These are phyloP conservation scores for Maudiozyma serrabonitensis DNA, from an alignment of 805 yeast species.

Conservation along the genomic window DNA sequence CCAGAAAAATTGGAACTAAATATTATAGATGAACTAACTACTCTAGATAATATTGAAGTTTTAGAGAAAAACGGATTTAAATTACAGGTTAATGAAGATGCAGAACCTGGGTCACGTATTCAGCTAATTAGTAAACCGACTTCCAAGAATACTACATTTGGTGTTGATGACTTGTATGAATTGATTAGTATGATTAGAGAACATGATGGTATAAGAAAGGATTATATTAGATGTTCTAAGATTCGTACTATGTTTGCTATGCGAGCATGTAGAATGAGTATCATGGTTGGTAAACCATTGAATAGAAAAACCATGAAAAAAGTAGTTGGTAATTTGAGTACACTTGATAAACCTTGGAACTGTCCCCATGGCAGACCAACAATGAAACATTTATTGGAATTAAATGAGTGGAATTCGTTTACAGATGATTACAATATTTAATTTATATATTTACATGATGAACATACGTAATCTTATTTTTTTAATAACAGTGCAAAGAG, in stretches of 20 bases:
- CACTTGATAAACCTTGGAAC: constrained; percentile 87
- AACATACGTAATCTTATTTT: background rate
- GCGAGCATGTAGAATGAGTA: constrained; percentile 90
- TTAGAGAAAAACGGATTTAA: constrained; percentile 75
- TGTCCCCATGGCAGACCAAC: constrained; percentile 98
- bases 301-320: constrained; percentile 48
- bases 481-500: too few relatives aligned
- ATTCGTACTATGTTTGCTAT: constrained; percentile 79
- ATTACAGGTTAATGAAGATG: constrained; percentile 40
- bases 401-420: constrained; percentile 18
- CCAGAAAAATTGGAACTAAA: constrained; percentile 53
- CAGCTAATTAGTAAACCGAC: constrained; percentile 57
- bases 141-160: constrained; percentile 62
- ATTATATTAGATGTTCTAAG: constrained; percentile 52
- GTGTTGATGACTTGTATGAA: constrained; percentile 60
- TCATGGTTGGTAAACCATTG: constrained; percentile 83
- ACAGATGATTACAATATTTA: constrained; percentile 1
- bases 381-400: constrained; percentile 74
- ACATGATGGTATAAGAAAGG: constrained; percentile 35
- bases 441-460: background rate
- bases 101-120: constrained; percentile 48
- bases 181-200: constrained; percentile 58
- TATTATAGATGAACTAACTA: constrained; percentile 67
- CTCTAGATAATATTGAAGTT: constrained; percentile 46
- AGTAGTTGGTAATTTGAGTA: constrained; percentile 59